Conservation (phyloP, 345 rosid genomes). For the Eucalyptus curtisii region DNA sequence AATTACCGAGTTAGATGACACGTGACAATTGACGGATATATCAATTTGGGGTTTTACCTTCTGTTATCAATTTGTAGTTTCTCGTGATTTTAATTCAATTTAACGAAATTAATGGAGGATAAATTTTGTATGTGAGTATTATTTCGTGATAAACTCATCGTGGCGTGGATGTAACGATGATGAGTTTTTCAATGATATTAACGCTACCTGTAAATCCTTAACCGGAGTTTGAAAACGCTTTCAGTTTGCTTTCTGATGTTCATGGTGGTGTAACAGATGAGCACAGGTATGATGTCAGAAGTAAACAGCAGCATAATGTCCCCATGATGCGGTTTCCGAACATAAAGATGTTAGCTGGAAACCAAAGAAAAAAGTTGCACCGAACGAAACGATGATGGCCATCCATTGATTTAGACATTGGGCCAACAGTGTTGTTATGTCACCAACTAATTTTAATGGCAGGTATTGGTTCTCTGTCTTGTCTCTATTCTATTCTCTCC, state of each 20-base stretch:
- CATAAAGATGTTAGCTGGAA: neutral
- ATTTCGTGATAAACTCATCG: no score
- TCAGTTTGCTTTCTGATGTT: neutral
- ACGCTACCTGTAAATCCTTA: neutral
- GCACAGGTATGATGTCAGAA: neutral
- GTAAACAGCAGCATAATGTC: neutral
- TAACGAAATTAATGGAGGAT: accelerated
- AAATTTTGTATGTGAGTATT: no score
- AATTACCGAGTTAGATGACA: accelerated
- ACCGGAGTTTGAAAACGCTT: neutral
- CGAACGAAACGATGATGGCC: neutral
- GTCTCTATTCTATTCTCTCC: neutral
- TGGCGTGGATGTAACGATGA: neutral
- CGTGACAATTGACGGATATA: accelerated
- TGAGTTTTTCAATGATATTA: no score
- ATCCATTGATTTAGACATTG: neutral
- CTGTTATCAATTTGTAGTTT: accelerated
- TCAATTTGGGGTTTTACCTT: accelerated
- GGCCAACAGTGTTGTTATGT: neutral
- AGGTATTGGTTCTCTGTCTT: neutral
- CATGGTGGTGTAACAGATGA: neutral
- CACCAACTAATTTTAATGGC: neutral
- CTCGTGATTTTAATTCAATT: accelerated
- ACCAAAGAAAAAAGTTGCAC: neutral
- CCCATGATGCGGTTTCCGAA: neutral